phyloP scores from a whole-genome alignment of 148 eudicot species.

The Fagopyrum homotropicum region DNA sequence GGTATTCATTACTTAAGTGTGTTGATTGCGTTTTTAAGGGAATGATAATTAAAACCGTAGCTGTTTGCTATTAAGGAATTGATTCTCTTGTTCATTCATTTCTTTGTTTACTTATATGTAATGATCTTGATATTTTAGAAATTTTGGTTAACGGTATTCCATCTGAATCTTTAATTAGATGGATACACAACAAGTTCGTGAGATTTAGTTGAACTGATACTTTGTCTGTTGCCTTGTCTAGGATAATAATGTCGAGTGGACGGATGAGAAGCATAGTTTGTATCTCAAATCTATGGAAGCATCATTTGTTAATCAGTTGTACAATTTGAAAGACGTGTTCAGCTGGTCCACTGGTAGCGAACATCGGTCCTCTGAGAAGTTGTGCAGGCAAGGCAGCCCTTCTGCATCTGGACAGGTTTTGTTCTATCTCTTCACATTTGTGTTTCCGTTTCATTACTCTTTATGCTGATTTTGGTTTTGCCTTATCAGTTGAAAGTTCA shows the following conservation, averaged over 20 bases:
- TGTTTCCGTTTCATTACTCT: slow-evolving; percentile 8
- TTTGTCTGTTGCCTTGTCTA: slow-evolving; percentile 18
- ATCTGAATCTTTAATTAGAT: background rate
- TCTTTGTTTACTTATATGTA: background rate
- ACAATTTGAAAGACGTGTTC: slow-evolving; percentile 43
- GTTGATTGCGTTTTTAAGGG: background rate
- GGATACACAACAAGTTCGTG: background rate
- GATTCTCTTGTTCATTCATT: background rate
- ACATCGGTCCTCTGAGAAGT: slow-evolving; percentile 23
- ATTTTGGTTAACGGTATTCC: background rate
- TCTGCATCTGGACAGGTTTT: slow-evolving; percentile 44
- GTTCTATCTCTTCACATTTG: background rate
- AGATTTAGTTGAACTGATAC: background rate
- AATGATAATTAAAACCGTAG: too few species aligned
- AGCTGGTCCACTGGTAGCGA: slow-evolving; percentile 27
- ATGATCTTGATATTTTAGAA: background rate
- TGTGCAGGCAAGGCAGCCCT: slow-evolving; percentile 20
- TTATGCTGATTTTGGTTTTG: background rate
- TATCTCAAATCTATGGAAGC: slow-evolving; percentile 87
- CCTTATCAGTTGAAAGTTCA: slow-evolving; percentile 50
- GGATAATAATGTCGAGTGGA: slow-evolving; percentile 42
- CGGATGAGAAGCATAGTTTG: slow-evolving; percentile 84
- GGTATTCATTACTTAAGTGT: background rate
- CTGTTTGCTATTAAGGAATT: background rate
- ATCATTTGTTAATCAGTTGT: slow-evolving; percentile 69